phyloP scores from a whole-genome alignment of 495 filamentous ascomycete species.

The Pyrenula massariospora region DNA sequence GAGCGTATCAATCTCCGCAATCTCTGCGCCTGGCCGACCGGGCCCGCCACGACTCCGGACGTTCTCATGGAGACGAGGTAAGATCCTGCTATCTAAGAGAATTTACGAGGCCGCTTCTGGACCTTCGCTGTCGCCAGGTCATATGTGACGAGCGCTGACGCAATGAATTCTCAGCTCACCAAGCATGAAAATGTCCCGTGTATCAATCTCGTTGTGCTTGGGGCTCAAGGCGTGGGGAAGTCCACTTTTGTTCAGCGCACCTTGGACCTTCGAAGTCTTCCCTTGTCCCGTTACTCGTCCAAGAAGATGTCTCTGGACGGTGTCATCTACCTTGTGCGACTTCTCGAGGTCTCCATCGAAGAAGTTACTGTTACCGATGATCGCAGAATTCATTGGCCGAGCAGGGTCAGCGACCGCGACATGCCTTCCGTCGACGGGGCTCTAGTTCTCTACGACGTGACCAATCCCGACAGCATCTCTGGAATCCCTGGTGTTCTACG shows the following conservation, averaged over 20 bases:
- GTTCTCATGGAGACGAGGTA: not conserved
- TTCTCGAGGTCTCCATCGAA: slow-evolving; percentile 58
- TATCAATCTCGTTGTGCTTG: slow-evolving; percentile 80
- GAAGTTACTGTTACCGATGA: slow-evolving; percentile 35
- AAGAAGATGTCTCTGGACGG: slow-evolving; percentile 72
- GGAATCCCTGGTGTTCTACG: slow-evolving; percentile 58
- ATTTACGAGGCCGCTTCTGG: too few relatives aligned
- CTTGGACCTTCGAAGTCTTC: slow-evolving; percentile 51
- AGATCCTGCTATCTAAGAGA: not conserved
- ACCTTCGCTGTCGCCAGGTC: too few relatives aligned
- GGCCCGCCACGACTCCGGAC: slow-evolving; percentile 7
- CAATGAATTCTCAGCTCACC: not conserved
- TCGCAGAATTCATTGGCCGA: slow-evolving; percentile 64
- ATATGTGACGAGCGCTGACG: too few relatives aligned
- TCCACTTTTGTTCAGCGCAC: slow-evolving; percentile 78
- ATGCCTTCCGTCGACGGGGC: slow-evolving; percentile 71
- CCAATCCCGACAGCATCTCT: slow-evolving; percentile 55
- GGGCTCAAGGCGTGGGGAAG: slow-evolving; percentile 72
- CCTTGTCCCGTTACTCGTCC: slow-evolving; percentile 43
- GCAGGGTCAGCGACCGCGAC: slow-evolving; percentile 49
- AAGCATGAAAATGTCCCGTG: slow-evolving; percentile 24
- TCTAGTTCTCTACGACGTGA: slow-evolving; percentile 76
- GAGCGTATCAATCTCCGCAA: slow-evolving; percentile 19
- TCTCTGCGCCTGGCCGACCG: slow-evolving; percentile 12
- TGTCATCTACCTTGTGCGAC: slow-evolving; percentile 60